Percentiles rank a stretch among this genome's conserved stretches.
Conservation (phyloP, 352 stramenopile species). For the Poterioochromonas sp. region DNA sequence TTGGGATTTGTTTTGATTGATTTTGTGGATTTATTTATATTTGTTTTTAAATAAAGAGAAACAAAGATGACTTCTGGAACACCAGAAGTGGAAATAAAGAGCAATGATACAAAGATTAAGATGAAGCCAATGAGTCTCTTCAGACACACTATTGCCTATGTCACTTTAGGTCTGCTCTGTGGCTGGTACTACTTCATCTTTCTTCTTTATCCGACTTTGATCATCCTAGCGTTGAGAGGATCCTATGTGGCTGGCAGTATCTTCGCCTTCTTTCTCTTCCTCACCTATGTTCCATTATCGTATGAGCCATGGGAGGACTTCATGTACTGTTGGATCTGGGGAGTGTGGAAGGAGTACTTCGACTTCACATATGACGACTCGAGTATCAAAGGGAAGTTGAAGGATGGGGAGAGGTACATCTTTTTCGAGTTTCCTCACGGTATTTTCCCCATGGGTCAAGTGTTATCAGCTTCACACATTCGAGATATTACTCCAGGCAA, state of each 20-base stretch:
- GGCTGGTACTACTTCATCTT: conserved; percentile 2
- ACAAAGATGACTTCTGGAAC: too few species aligned
- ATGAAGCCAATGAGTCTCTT: background rate
- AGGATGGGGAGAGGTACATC: background rate
- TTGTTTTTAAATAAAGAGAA: too few species aligned
- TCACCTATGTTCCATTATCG: background rate
- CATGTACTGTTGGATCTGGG: background rate
- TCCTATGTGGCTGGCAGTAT: background rate
- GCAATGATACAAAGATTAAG: too few species aligned
- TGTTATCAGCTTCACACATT: background rate
- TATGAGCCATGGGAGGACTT: background rate
- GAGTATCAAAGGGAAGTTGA: background rate
- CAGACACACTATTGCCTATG: background rate
- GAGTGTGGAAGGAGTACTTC: conserved; percentile 17
- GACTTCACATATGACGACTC: background rate
- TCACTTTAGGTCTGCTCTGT: background rate
- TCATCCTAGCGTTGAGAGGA: background rate
- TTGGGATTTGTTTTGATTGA: too few species aligned
- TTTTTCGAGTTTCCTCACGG: conserved; percentile 28
- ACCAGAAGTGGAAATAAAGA: too few species aligned
- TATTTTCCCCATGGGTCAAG: conserved; percentile 16
- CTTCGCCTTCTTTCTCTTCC: background rate
- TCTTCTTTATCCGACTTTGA: background rate
- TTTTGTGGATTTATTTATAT: too few species aligned
- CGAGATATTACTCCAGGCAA: background rate